Base-by-base conservation (phyloP, 2,329 filamentous ascomycete species). In the Davidsoniella eucalypti region DNA sequence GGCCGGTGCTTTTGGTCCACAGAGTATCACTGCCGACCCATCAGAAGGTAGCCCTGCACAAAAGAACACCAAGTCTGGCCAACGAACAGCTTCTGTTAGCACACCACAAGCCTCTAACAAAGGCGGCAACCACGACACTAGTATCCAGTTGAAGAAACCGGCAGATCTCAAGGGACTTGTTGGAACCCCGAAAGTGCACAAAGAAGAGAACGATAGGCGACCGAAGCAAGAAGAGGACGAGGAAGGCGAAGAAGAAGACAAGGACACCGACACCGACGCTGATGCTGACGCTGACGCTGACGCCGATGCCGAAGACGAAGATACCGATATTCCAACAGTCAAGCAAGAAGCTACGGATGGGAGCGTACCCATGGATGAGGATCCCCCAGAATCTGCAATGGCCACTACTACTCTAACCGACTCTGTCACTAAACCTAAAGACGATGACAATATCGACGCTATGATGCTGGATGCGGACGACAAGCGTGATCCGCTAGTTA, bases 81-180 rank as follows among this genome's bases (percentile, higher is more conserved):
- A 48, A 23, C 46, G 51, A 8, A 46, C 45, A 53, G 52, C 43
- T 17, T 51, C 52, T 16, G 40, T 48, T 4, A 44, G 47, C 21
- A 55, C 53, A 48, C 37, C 50, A 25, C 52, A 52, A 46, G 47
- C 54, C 14, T 40, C 44, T 38, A 40, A 39, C 2, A 67, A 64
- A 44, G 60, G 63, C 16, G 59, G 64, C 49, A 67, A 61, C 47
- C 65, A 74, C 46, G 70, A 74, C 55, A 67, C 74, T 45, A 61
- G 64, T 7, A 68, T 74, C 53, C 69, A 71, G 3, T 64, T 67
- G 5, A 70, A 68, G 58, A 64, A 61, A 10, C 54, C 40, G 26
- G 63, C 67, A 50, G 66, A 69, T 47, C 59, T 58, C 18, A 61
- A 61, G 1, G 58, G 63, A 4, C 68, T 68, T 46, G 54, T 62